Base-by-base conservation (phyloP, 2,329 filamentous ascomycete genomes). In the Zalaria sp. region DNA sequence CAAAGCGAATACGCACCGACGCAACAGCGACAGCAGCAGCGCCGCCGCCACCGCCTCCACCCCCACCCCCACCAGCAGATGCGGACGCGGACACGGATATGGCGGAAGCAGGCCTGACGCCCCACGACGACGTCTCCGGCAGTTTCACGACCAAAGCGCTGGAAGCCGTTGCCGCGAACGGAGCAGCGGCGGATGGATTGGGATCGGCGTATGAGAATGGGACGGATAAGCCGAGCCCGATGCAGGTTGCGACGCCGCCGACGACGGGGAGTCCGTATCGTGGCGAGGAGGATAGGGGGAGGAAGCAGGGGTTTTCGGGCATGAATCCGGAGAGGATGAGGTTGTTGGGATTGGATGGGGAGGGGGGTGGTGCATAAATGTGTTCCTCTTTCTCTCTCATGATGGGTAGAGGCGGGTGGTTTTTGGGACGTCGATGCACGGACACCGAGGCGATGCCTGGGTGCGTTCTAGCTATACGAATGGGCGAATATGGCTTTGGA, bases 211-310 rank as follows among this genome's bases (percentile, higher is more conserved):
- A 32, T n/a, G 18, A 18, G 18, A 18, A 18, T 18, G 18, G 18
- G 18, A 18, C 18, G 18, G 18, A 18, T 18, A 18, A 18, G 18
- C 18, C 18, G 18, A 18, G 18, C 43, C 61, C 62, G 6, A 57
- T 57, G 49, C 66, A 69, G 46, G 60, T 66, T 25, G 66, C 66
- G 3, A 70, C 66, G 6, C 67, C 59, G 27, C 58, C 58, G 2
- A 60, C 57, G 1, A 60, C 57, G 4, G 56, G 55, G 41, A 58
- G 56, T n/a, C 57, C 57, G 5, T 53, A 61, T 25, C 56, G 56
- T 34, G 52, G 54, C 29, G 49, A 53, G 11, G 48, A 55, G 46
- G 29, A 48, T 45, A 54, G 54, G 43, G 29, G 45, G 4, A 44
- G 45, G 29, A 44, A 48, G 43, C 42, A 46, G 5, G 47, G 53